Percentiles rank a stretch among this genome's conserved stretches.
Evolutionary conservation across 1,139 yeast species (phyloP).

Genomic region (Yamadazyma aaseri): DNA sequence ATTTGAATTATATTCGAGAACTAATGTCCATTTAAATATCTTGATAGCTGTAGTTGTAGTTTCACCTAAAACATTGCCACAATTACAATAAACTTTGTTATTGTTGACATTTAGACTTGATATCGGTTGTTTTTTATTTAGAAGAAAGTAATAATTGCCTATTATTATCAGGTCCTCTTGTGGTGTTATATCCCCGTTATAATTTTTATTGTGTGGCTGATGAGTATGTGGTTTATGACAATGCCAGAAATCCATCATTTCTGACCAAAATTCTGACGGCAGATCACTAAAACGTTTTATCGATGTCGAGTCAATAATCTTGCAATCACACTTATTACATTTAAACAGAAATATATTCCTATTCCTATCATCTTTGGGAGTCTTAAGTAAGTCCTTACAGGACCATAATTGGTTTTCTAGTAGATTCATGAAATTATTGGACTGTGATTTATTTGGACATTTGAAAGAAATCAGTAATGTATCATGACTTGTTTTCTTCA

Average conservation of each 20-base stretch:
- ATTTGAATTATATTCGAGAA: constrained; percentile 21
- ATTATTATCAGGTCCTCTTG: constrained; percentile 42
- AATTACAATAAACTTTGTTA: constrained; percentile 26
- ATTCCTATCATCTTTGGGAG: constrained; percentile 23
- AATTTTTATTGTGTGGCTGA: constrained; percentile 19
- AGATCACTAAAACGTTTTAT: constrained; percentile 50
- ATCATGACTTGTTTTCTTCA: constrained; percentile 9
- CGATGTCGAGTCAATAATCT: constrained; percentile 27
- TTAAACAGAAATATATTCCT: constrained; percentile 30
- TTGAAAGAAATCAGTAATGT: constrained; percentile 12
- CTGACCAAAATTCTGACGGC: constrained; percentile 95
- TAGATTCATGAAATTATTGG: constrained; percentile 22
- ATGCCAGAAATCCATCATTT: constrained; percentile 97
- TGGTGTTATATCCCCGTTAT: constrained; percentile 47
- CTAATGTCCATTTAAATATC: constrained; percentile 62
- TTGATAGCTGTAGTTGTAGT: constrained; percentile 21
- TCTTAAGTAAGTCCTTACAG: constrained; percentile 33
- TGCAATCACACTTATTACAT: constrained; percentile 31
- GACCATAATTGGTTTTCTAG: constrained; percentile 36
- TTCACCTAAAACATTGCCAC: constrained; percentile 36
- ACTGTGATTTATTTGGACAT: constrained; percentile 6
- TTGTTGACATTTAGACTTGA: constrained; percentile 8
- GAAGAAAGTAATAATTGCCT: constrained; percentile 57
- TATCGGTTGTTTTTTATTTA: constrained; percentile 25
- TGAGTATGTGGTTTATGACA: constrained; percentile 78